Evolutionary conservation across 202 grass and related monocot species (phyloP), one percentile per base, ranked within the genome.

Genomic region (Cymbopogon flexuosus): DNA sequence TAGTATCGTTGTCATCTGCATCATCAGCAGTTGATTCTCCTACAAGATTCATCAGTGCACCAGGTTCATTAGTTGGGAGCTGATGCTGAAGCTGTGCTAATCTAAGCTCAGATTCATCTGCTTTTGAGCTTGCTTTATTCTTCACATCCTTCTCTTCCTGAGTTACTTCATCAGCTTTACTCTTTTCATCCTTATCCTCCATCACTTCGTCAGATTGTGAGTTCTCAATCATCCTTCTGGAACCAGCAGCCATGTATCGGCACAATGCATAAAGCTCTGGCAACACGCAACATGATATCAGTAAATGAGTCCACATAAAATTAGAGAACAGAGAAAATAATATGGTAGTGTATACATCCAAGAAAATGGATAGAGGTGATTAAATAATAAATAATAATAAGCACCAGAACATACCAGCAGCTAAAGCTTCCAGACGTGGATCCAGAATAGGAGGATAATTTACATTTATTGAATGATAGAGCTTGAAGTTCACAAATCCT

Each of bases 401-500:
- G 45, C 45, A 68, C 45, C 23, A 66, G 37, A 23, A 87, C 72
- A 85, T 90, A 98, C 96, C 96, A 77, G 88, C 83, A 77, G 92
- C 84, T 84, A 98, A 88, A 87, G 92, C 96, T 91, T 98, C 96
- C 45, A 98, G 85, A 18, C 79, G 86, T 81, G 88, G 51, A 86
- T 98, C 96, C 70, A 98, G 81, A 79, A 93, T 91, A 65, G 96
- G 96, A 62, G 92, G 96, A 86, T 98, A 98, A 62, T 95, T 95
- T 39, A 98, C 86, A 75, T 95, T 98, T 84, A 98, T 98, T 65
- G 96, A 98, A 93, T 98, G 96, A 71, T 98, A 98, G 74, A 98
- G 92, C 84, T 95, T 95, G 90, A 93, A 93, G 87, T 95, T 98
- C 24, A 90, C 78, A 93, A 93, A 99, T 80, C 88, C 90, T 78